These are phyloP conservation scores for Marsdenia floribunda DNA, from an alignment of 257 asterid genomes.

Conservation along the genomic window DNA sequence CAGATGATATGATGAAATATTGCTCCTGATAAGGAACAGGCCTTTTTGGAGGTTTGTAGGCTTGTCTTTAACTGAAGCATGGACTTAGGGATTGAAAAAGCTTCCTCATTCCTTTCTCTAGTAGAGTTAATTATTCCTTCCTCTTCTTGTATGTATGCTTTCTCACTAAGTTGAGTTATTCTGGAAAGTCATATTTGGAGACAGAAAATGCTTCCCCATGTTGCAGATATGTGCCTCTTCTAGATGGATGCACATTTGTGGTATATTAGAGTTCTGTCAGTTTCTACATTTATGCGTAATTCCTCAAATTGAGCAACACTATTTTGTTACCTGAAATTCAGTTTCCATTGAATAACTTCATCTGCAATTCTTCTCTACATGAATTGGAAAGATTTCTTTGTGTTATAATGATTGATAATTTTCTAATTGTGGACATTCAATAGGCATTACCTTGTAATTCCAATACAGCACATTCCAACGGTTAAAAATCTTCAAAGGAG, in stretches of 20 bases:
- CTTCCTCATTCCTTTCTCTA: not conserved
- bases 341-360: not conserved
- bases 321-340: not conserved
- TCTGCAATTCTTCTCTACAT: too few species aligned
- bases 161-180: not conserved
- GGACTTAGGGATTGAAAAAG: not conserved
- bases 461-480: conserved; percentile 75
- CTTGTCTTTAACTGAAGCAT: not conserved
- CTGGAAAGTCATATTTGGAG: not conserved
- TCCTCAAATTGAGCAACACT: not conserved
- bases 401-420: conserved; percentile 4
- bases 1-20: not conserved
- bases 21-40: not conserved
- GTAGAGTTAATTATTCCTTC: not conserved
- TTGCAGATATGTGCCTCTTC: not conserved
- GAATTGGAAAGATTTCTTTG: not conserved
- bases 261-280: not conserved
- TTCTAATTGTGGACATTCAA: conserved; percentile 7
- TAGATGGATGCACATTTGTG: not conserved
- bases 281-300: not conserved
- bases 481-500: conserved; percentile 54
- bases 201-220: not conserved
- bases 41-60: not conserved
- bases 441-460: conserved; percentile 93
- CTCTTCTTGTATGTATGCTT: not conserved